Evolutionary conservation across 345 rosid genomes (phyloP), one percentile per base, ranked within the genome.

Genomic region (Sisymbrium irio): DNA sequence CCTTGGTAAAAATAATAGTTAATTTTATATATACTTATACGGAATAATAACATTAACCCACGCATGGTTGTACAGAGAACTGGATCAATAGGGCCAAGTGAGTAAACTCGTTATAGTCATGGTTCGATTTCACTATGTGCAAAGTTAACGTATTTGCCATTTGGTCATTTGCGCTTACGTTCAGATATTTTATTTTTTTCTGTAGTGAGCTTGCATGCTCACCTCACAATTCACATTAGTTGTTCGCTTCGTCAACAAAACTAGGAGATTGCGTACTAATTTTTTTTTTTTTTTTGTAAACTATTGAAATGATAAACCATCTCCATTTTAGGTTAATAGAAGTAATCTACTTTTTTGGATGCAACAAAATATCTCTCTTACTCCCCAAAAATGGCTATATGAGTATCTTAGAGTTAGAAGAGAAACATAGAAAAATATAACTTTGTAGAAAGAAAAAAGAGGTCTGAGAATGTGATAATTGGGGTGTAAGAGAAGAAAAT

Each of bases 401-500:
- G 35, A 22, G 40, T 35, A 65, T 18, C 20, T 73, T 55, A 25
- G 28, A 44, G 41, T 57, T n/a, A 17, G 65, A 39, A 60, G 13
- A 58, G 14, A 33, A 58, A 65, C 40, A 46, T 57, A 50, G 61
- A 39, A 75, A 75, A 61, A 41, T 58, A 53, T 17, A 60, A 44
- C 6, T 27, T 54, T 76, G 50, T 44, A 9, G 54, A 51, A 69
- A 69, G 35, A 12, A 27, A 40, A 39, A 60, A 32, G 74, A 69
- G 59, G 71, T 76, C 53, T 69, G 45, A 9, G 79, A 63, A 69
- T 69, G 71, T 63, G 66, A 76, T 76, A 18, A 70, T 70, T 76
- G 45, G 76, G 71, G 76, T 76, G 71, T 46, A 69, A 55, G 71
- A 55, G 75, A 69, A 76, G 79, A 70, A 76, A 76, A 69, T 57